These are phyloP conservation scores for Epithele typhae DNA, from an alignment of 768 basidiomycete genomes.

Conservation along the genomic window DNA sequence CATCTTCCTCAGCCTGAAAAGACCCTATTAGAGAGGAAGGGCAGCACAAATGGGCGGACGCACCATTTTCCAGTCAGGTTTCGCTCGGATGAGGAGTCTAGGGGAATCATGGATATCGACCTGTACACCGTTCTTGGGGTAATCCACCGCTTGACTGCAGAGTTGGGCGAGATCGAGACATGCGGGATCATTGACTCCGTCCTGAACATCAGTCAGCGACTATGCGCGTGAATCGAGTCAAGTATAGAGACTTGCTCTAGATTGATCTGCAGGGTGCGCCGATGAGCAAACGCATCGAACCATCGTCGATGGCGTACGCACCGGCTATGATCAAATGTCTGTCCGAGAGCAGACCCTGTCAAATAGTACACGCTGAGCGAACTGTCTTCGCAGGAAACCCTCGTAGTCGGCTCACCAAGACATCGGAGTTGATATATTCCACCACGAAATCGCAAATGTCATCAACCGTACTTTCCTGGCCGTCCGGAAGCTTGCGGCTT, in stretches of 20 bases:
- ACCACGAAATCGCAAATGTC: constrained; percentile 80
- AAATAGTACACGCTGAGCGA: not conserved
- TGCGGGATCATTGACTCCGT: constrained; percentile 53
- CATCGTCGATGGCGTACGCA: constrained; percentile 28
- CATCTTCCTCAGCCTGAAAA: constrained; percentile 26
- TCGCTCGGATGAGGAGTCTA: constrained; percentile 52
- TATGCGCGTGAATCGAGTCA: too few species aligned
- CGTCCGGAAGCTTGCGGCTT: constrained; percentile 11
- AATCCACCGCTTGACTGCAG: constrained; percentile 72
- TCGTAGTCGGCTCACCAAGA: constrained; percentile 57
- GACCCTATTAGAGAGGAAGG: constrained; percentile 3
- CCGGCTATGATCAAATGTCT: constrained; percentile 70
- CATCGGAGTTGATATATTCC: constrained; percentile 80
- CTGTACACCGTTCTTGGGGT: constrained; percentile 70
- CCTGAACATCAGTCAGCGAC: constrained; percentile 39
- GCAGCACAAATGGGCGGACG: not conserved
- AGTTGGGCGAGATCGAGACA: constrained; percentile 58
- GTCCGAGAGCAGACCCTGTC: constrained; percentile 35
- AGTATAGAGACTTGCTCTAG: constrained; percentile 52
- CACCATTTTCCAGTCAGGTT: constrained; percentile 73
- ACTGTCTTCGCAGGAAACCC: not conserved
- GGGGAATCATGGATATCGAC: constrained; percentile 54
- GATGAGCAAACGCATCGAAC: too few species aligned
- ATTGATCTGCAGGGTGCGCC: constrained; percentile 51
- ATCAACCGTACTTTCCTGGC: constrained; percentile 48